phyloP scores from a whole-genome alignment of 805 yeast species.

The Candida pseudofarinosa region DNA sequence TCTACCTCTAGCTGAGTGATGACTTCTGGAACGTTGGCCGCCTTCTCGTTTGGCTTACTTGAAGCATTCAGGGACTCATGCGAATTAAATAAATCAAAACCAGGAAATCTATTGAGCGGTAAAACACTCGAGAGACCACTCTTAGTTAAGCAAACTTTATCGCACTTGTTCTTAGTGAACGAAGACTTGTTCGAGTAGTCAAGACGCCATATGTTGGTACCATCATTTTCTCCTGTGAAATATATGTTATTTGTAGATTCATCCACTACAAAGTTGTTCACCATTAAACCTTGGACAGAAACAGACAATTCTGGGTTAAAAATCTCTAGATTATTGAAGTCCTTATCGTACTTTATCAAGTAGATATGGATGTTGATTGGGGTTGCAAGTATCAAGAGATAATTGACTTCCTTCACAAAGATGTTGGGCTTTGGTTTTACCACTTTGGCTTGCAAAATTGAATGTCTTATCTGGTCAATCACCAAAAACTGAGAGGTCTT shows the following conservation, averaged over 20 bases:
- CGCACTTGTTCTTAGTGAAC: constrained; percentile 82
- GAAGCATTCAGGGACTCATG: constrained; percentile 8
- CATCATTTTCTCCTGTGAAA: constrained; percentile 78
- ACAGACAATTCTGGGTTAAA: constrained; percentile 82
- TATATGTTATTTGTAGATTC: constrained; percentile 73
- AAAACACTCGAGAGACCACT: constrained; percentile 43
- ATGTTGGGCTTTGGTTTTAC: constrained; percentile 80
- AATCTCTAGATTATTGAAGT: constrained; percentile 52
- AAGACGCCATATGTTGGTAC: constrained; percentile 80
- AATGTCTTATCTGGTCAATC: constrained; percentile 76
- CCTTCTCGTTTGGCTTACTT: constrained; percentile 6
- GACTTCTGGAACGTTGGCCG: constrained; percentile 44
- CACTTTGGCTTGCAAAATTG: constrained; percentile 70
- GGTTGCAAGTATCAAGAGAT: constrained; percentile 74
- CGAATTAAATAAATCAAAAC: constrained; percentile 26
- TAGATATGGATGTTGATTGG: constrained; percentile 72
- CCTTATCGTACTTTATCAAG: constrained; percentile 56
- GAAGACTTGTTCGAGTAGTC: constrained; percentile 78
- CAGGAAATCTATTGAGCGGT: constrained; percentile 31
- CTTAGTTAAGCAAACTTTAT: constrained; percentile 77
- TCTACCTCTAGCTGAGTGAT: constrained; percentile 69
- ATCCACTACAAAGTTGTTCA: constrained; percentile 55
- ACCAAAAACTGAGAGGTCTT: constrained; percentile 58
- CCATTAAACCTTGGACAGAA: constrained; percentile 73
- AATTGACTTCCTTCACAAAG: constrained; percentile 72